Conservation (phyloP, 768 basidiomycete species). For the Agrocybe chaxingu region DNA sequence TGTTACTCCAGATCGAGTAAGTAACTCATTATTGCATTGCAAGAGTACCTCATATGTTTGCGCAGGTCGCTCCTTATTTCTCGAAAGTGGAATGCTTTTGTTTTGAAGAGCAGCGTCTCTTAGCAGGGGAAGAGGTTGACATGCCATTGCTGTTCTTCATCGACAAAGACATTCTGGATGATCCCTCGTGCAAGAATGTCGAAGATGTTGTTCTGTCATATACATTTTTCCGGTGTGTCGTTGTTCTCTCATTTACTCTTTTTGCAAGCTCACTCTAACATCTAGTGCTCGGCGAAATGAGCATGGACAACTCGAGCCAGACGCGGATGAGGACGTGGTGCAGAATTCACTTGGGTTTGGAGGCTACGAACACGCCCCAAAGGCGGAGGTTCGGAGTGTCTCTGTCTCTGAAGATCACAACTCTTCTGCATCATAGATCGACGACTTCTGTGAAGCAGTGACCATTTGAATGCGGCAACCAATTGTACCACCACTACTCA, state of each 20-base stretch:
- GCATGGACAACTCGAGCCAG: conserved; percentile 86
- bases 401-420: neutral
- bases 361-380: conserved; percentile 53
- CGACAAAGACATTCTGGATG: conserved; percentile 94
- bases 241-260: neutral
- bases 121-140: conserved; percentile 95
- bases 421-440: conserved; percentile 2
- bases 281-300: conserved; percentile 81
- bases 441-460: neutral
- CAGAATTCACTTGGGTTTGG: conserved; percentile 80
- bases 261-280: neutral
- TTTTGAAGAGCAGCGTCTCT: conserved; percentile 95
- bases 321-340: conserved; percentile 77
- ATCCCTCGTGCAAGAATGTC: conserved; percentile 81
- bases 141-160: conserved; percentile 99
- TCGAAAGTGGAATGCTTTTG: conserved; percentile 99
- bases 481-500: too few species aligned
- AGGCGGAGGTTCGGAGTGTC: conserved; percentile 21
- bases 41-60: neutral
- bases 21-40: conserved; percentile 19
- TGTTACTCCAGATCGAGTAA: conserved; percentile 93
- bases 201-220: conserved; percentile 94
- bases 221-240: conserved; percentile 89
- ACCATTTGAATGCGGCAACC: neutral
- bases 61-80: conserved; percentile 94